phyloP scores from a whole-genome alignment of 2,329 filamentous ascomycete genomes.

The Calonectria honghensis region DNA sequence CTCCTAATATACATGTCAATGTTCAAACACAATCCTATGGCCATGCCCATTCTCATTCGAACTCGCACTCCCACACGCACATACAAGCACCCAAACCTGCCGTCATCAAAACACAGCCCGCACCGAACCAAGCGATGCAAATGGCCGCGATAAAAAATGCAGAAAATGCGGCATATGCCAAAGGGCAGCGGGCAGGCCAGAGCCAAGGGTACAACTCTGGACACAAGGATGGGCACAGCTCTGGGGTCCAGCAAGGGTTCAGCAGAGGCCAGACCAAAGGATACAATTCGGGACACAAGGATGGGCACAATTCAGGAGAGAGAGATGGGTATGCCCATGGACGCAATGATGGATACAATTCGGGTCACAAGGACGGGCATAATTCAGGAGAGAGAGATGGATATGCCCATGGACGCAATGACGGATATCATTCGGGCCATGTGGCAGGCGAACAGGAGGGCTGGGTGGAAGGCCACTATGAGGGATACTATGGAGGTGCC shows the following conservation, averaged over 20 bases:
- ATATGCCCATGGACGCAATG: neutral
- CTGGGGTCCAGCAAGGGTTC: constrained; percentile 1
- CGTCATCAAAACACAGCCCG: constrained; percentile 5
- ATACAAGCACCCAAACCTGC: neutral
- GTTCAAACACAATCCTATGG: neutral
- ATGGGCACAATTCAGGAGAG: constrained; percentile 6
- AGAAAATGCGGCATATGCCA: neutral
- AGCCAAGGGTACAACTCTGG: neutral
- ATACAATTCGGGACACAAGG: neutral
- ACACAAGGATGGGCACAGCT: neutral
- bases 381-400: constrained; percentile 1
- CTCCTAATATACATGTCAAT: neutral
- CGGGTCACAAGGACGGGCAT: constrained; percentile 1
- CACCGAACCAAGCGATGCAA: constrained; percentile 6
- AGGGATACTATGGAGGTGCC: neutral
- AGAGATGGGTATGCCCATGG: neutral
- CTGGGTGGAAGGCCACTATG: neutral
- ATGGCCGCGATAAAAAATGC: constrained; percentile 6
- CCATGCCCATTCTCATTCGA: neutral
- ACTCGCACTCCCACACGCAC: neutral
- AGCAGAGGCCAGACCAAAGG: constrained; percentile 1
- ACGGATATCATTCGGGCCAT: constrained; percentile 7
- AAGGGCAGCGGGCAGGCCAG: neutral
- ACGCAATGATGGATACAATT: neutral
- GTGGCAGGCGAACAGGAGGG: neutral